Percentiles rank a stretch among this genome's conserved stretches.
Evolutionary conservation across 2,329 filamentous ascomycete genomes (phyloP).

Genomic region (Trichoderma gracile): DNA sequence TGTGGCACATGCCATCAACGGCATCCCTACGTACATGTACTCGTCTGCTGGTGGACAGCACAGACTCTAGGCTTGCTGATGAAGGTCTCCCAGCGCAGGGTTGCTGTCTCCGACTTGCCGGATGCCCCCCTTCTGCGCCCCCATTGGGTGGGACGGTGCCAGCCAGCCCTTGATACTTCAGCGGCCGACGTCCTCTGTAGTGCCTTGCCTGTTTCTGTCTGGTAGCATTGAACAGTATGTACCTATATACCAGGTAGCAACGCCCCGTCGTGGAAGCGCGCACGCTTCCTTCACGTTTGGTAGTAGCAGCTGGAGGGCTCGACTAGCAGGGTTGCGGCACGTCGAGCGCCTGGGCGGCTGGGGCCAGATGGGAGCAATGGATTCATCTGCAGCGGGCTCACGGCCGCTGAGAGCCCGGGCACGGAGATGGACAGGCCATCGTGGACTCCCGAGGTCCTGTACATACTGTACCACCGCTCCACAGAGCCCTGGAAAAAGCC

Average conservation of each 20-base stretch:
- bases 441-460: too few relatives aligned
- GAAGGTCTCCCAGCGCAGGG: background rate
- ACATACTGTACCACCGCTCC: background rate
- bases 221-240: too few relatives aligned
- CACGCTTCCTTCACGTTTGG: too few relatives aligned
- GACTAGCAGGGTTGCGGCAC: background rate
- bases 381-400: background rate
- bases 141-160: constrained; percentile 6
- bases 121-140: constrained; percentile 9
- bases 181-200: background rate
- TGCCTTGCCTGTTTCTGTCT: too few relatives aligned
- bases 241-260: too few relatives aligned
- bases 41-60: too few relatives aligned
- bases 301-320: too few relatives aligned
- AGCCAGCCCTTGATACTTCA: constrained; percentile 10
- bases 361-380: background rate
- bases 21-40: too few relatives aligned
- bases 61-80: background rate
- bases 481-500: constrained; percentile 16
- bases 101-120: constrained; percentile 16
- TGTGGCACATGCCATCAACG: background rate
- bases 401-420: background rate
- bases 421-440: too few relatives aligned
- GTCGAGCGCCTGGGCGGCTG: constrained; percentile 1
- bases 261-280: too few relatives aligned